Evolutionary conservation across 306 rosid species (phyloP).

Genomic region (Cicer judaicum): DNA sequence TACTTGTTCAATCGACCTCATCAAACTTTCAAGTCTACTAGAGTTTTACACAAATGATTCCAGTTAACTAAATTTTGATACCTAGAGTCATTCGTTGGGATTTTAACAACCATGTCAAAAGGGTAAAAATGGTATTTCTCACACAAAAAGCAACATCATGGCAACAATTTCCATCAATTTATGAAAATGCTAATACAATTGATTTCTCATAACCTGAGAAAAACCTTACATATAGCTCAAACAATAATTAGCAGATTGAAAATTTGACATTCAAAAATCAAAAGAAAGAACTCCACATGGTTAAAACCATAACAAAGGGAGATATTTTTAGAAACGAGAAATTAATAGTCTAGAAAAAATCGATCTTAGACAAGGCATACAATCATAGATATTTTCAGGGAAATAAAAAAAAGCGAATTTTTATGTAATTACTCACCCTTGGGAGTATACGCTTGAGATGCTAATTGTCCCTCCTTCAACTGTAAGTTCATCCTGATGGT

Average conservation of each 20-base stretch:
- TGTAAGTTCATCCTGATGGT: conserved; percentile 67
- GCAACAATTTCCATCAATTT: no score
- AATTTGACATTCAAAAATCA: background rate
- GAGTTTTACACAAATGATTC: background rate
- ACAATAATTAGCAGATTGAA: conserved; percentile 11
- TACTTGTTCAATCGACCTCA: background rate
- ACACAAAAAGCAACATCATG: no score
- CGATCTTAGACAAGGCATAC: background rate
- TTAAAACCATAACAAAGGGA: conserved; percentile 14
- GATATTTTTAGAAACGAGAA: background rate
- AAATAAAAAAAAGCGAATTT: background rate
- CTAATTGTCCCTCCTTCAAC: conserved; percentile 95
- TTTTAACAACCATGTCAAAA: background rate
- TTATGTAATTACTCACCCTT: conserved; percentile 69
- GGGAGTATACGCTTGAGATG: conserved; percentile 90
- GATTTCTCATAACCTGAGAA: no score
- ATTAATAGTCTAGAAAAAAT: background rate
- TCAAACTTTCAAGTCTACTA: background rate
- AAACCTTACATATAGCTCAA: background rate
- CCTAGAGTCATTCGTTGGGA: background rate
- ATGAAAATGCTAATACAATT: no score
- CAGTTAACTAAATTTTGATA: background rate
- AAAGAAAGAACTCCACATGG: background rate
- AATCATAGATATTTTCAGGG: background rate
- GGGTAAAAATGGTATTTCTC: background rate